Evolutionary conservation across 352 stramenopile genomes (phyloP), one percentile per base, ranked within the genome.

Genomic region (Phytophthora fragariaefolia): DNA sequence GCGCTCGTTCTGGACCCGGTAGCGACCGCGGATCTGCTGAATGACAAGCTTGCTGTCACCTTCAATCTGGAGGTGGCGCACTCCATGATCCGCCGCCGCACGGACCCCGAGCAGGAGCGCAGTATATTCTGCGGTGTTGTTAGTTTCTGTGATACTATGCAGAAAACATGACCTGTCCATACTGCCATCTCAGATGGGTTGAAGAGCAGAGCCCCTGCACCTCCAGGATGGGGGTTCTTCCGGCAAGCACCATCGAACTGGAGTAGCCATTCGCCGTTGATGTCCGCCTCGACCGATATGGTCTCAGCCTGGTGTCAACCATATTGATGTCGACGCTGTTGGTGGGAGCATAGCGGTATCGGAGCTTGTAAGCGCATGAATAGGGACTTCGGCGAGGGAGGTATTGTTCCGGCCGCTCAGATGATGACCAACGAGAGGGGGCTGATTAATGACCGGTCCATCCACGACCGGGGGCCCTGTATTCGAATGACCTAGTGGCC

Each of bases 101-200:
- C 56, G 13, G 0, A 53, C 10, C 12, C 71, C 66, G 30, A 63
- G 27, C 24, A 76, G 62, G 47, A 78, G 30, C 10, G 56, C 61
- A 8, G 47, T 58, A 58, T 73, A 78, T 28, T 78, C 71, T 6
- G 66, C 58, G 0, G 65, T 75, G 47, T 76, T 79, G 47, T 79
- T 79, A 0, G 66, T 79, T 15, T 63, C 38, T 0, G 2, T 24
- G 36, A 27, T 56, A 27, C 45, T 50, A 24, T 54, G 43, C 23
- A 59, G 54, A 52, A 48, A 64, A 40, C 49, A 13, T 0, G 63
- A 69, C 6, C 58, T 0, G 63, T 77, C 58, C 59, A 77, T 13
- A 66, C 36, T 6, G 54, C 58, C 1, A 24, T 1, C 38, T 57
- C 70, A 27, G 20, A 26, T 6, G 60, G 51, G 4, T 68, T 28